A percentile compares a stretch with the other conserved stretches of the same genome.
phyloP scores from a whole-genome alignment of 768 basidiomycete genomes.

The Suillus subluteus region DNA sequence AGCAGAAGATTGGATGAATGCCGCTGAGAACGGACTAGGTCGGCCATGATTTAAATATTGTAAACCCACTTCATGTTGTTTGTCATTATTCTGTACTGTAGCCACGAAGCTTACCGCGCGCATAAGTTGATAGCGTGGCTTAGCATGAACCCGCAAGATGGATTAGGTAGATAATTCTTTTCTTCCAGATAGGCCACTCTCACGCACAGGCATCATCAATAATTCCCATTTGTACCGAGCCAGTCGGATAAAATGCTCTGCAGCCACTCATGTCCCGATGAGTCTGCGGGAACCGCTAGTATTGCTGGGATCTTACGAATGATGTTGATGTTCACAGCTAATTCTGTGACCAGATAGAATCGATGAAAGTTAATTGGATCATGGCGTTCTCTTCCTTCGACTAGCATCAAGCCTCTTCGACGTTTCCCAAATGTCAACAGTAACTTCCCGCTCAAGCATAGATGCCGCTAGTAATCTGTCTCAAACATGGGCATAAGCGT shows the following conservation, averaged over 20 bases:
- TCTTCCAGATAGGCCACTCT: too few relatives aligned
- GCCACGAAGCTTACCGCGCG: neutral
- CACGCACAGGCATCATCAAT: neutral
- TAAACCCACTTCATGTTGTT: neutral
- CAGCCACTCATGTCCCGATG: neutral
- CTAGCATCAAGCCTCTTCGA: conserved; percentile 62
- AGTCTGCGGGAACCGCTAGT: neutral
- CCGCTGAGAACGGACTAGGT: conserved; percentile 51
- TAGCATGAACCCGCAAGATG: neutral
- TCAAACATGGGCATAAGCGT: conserved; percentile 15
- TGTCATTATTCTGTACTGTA: neutral
- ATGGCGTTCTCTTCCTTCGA: conserved; percentile 31
- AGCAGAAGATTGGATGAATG: conserved; percentile 70
- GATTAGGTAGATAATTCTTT: neutral
- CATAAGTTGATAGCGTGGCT: conserved; percentile 18
- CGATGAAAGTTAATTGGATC: neutral
- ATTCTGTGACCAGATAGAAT: neutral
- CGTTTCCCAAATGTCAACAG: conserved; percentile 62
- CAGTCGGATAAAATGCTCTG: neutral
- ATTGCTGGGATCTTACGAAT: neutral
- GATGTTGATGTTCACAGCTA: neutral
- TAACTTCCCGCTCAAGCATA: conserved; percentile 57
- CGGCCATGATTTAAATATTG: conserved; percentile 26
- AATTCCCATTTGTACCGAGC: neutral
- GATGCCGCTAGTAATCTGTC: conserved; percentile 67